These are phyloP conservation scores for Ambrosia artemisiifolia DNA, from an alignment of 129 eudicot species.

Conservation along the genomic window DNA sequence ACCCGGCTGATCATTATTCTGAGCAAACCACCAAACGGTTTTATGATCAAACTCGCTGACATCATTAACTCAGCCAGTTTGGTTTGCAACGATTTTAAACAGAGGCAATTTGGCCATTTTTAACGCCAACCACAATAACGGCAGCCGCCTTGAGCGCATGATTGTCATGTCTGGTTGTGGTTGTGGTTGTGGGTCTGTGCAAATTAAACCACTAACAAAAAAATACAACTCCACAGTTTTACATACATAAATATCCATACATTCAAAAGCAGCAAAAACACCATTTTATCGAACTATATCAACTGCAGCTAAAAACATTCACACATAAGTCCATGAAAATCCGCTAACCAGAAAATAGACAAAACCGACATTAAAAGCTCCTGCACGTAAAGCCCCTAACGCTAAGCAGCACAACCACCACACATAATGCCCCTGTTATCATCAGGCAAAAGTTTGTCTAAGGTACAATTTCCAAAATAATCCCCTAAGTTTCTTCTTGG, in stretches of 20 bases:
- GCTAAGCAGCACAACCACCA: slow-evolving; percentile 33
- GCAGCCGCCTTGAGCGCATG: background rate
- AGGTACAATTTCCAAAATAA: background rate
- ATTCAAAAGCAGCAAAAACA: slow-evolving; percentile 2
- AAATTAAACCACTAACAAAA: slow-evolving; percentile 2
- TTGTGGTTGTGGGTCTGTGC: background rate
- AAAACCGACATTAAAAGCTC: slow-evolving; percentile 17
- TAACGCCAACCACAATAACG: too few relatives aligned
- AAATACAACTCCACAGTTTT: slow-evolving; percentile 4
- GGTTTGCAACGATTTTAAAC: too few relatives aligned
- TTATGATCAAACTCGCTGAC: too few relatives aligned
- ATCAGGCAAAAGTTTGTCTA: background rate
- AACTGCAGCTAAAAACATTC: slow-evolving; percentile 26
- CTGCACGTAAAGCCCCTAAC: background rate
- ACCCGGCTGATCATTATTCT: too few relatives aligned
- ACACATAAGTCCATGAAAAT: slow-evolving; percentile 20
- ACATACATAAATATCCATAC: slow-evolving; percentile 3
- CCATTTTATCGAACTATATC: slow-evolving; percentile 18
- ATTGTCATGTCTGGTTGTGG: background rate
- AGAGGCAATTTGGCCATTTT: too few relatives aligned
- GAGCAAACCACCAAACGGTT: too few relatives aligned
- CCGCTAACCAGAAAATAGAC: slow-evolving; percentile 4
- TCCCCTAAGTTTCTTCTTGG: too few relatives aligned
- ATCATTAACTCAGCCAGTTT: too few relatives aligned
- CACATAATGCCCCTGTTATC: slow-evolving; percentile 32